Evolutionary conservation across 2,329 filamentous ascomycete species (phyloP), one percentile per base, ranked within the genome.

Genomic region (Akanthomyces muscarius): DNA sequence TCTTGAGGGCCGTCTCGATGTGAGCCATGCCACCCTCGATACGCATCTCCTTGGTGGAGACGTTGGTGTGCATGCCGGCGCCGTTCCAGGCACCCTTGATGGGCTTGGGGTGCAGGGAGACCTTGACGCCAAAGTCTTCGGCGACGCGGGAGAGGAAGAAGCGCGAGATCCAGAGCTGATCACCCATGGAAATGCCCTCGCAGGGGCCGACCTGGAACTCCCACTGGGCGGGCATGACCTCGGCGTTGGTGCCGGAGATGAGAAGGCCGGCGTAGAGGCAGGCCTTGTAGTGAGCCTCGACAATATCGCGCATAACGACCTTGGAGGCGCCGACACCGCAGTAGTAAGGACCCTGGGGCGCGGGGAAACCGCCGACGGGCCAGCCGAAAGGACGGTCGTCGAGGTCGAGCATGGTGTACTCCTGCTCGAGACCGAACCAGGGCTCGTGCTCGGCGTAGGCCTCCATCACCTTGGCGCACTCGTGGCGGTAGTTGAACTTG

Each of bases 141-240:
- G 94, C 91, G 65, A 98, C 90, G 69, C 93, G 90, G 84, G 89
- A 84, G 58, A 95, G 88, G 72, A 95, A 84, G 83, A 92, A 95
- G 69, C 91, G 89, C 2, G 78, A 71, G 72, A 97, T 83, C 95
- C 94, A 98, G 72, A 99, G 91, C 75, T 98, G 89, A 78, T 99
- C 95, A 77, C 95, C 95, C 84, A 98, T 90, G 76, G 88, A 82
- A 71, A 97, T 97, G 67, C 92, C 94, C 61, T 82, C 78, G 80
- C 91, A 96, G 67, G 94, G 94, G 63, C 94, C 94, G 72, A 97
- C 91, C 77, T 97, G 94, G 87, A 91, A 97, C 78, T 98, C 94
- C 94, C 94, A 98, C 80, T 97, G 94, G 65, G 90, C 92, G 67
- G 92, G 90, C 91, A 97, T 96, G 74, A 99, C 95, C 85, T 99